Evolutionary conservation across 164 flowering plant genomes (phyloP).

Genomic region (Magnolia officinalis): DNA sequence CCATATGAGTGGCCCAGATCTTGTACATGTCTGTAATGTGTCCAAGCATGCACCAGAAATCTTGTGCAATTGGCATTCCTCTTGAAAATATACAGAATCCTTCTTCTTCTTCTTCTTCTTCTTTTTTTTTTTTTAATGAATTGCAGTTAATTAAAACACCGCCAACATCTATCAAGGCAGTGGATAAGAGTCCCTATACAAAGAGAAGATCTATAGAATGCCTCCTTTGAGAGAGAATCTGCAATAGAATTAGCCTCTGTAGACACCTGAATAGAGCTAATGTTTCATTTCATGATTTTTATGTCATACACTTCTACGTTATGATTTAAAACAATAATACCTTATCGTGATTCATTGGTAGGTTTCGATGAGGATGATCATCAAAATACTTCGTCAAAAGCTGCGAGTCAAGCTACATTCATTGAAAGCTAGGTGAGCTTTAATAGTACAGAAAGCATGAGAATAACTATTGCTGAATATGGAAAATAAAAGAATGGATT

Average conservation of each 20-base stretch:
- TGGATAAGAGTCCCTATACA: neutral
- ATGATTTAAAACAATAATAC: slow-evolving; percentile 33
- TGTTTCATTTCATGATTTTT: no score
- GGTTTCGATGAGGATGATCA: slow-evolving; percentile 55
- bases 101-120: neutral
- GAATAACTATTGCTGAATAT: slow-evolving; percentile 11
- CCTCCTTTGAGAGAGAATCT: neutral
- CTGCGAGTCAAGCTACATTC: slow-evolving; percentile 74
- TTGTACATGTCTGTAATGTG: no score
- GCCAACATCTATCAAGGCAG: neutral
- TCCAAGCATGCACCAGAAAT: no score
- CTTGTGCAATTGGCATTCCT: no score
- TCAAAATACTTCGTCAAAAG: slow-evolving; percentile 67
- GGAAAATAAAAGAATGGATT: neutral
- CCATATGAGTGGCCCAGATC: no score
- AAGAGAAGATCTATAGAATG: neutral
- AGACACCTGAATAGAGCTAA: no score
- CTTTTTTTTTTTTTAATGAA: neutral
- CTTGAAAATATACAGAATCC: no score
- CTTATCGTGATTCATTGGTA: slow-evolving; percentile 91
- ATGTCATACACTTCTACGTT: neutral
- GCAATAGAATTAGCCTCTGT: no score
- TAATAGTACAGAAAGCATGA: neutral
- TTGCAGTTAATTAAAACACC: neutral
- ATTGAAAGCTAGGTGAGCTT: slow-evolving; percentile 10